A percentile compares a stretch with the other conserved stretches of the same genome.
phyloP scores from a whole-genome alignment of 352 stramenopile species.

The Phytopythium aichiense region DNA sequence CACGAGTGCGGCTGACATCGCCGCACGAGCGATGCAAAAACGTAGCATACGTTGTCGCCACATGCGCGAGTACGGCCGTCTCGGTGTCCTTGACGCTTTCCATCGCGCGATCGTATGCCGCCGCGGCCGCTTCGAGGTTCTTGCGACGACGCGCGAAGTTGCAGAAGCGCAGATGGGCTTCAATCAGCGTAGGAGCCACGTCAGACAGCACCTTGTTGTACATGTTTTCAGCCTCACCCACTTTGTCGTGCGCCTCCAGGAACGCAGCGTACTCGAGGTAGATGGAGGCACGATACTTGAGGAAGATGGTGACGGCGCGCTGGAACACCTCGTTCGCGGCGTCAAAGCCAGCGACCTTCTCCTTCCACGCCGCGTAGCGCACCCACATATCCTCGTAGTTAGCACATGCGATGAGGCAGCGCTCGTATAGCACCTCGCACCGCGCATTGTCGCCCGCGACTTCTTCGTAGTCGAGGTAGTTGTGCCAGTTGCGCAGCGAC shows the following conservation, averaged over 20 bases:
- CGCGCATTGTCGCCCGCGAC: slow-evolving; percentile 34
- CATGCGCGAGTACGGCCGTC: slow-evolving; percentile 37
- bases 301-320: slow-evolving; percentile 55
- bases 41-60: slow-evolving; percentile 53
- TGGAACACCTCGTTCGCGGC: slow-evolving; percentile 61
- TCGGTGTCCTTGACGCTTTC: slow-evolving; percentile 30
- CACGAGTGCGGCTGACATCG: slow-evolving; percentile 34
- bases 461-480: slow-evolving; percentile 79
- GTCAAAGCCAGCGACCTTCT: slow-evolving; percentile 49
- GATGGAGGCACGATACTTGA: slow-evolving; percentile 70
- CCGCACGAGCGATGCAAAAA: slow-evolving; percentile 49
- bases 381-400: slow-evolving; percentile 85
- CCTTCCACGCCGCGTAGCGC: slow-evolving; percentile 63
- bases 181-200: slow-evolving; percentile 53
- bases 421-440: slow-evolving; percentile 73
- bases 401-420: slow-evolving; percentile 74
- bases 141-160: slow-evolving; percentile 69
- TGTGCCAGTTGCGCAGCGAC: slow-evolving; percentile 77
- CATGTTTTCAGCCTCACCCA: slow-evolving; percentile 38
- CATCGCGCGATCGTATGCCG: slow-evolving; percentile 51
- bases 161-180: slow-evolving; percentile 59
- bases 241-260: slow-evolving; percentile 53
- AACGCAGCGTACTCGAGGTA: slow-evolving; percentile 76
- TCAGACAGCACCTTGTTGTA: slow-evolving; percentile 57
- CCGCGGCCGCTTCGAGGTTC: slow-evolving; percentile 43